Evolutionary conservation across 75 land plant species (phyloP).

Genomic region (Picea glauca): DNA sequence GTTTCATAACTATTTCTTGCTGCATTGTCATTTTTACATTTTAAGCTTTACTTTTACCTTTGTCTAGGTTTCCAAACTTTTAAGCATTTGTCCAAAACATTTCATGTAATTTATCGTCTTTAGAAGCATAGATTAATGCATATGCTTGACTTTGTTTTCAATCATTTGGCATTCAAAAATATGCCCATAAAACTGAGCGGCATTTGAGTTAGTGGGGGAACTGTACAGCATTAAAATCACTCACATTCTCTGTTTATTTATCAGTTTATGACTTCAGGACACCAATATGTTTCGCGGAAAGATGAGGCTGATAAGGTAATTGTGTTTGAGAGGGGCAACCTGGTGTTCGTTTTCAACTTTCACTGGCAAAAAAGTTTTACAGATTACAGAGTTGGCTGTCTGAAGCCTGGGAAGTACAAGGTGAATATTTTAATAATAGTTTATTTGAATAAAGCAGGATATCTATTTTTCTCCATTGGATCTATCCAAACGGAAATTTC

Average conservation of each 20-base stretch:
- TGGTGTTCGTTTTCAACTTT: constrained; percentile 93
- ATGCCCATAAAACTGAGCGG: neutral
- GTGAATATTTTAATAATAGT: constrained; percentile 22
- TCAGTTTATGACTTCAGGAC: constrained; percentile 91
- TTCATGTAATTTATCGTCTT: neutral
- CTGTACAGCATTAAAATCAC: neutral
- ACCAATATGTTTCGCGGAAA: constrained; percentile 78
- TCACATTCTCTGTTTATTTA: constrained; percentile 1
- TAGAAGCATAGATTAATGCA: neutral
- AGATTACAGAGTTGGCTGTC: constrained; percentile 80
- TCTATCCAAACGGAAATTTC: neutral
- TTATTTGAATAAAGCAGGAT: neutral
- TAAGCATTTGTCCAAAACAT: neutral
- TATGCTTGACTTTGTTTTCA: neutral
- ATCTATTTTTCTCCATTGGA: neutral
- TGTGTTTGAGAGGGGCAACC: constrained; percentile 72
- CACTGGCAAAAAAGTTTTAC: constrained; percentile 84
- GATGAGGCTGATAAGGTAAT: constrained; percentile 80
- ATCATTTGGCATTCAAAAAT: neutral
- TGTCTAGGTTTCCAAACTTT: neutral
- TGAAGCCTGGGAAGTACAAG: constrained; percentile 92
- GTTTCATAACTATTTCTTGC: neutral
- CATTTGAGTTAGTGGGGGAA: neutral
- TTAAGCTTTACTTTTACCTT: neutral
- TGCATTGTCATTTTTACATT: neutral